Evolutionary conservation across 306 rosid genomes (phyloP).

Genomic region (Castanea mollissima): DNA sequence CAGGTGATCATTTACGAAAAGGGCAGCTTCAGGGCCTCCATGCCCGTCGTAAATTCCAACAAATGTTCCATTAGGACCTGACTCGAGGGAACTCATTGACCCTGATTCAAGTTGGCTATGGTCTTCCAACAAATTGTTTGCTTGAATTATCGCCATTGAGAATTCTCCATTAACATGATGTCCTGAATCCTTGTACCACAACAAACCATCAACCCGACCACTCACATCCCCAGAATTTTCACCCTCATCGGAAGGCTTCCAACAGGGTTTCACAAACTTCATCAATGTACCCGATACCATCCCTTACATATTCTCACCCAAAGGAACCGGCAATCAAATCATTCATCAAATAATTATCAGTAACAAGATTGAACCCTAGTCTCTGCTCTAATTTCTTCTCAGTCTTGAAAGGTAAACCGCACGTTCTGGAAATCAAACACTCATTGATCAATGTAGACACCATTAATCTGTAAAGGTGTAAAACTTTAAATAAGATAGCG

Average conservation of each 20-base stretch:
- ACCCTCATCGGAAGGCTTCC: conserved; percentile 55
- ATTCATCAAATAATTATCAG: conserved; percentile 35
- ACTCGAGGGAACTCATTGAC: conserved; percentile 51
- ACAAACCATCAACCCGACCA: conserved; percentile 72
- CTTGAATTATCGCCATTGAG: conserved; percentile 98
- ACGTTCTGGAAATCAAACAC: conserved; percentile 56
- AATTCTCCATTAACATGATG: conserved; percentile 73
- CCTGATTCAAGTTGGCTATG: conserved; percentile 96
- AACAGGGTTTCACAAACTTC: conserved; percentile 76
- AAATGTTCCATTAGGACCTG: conserved; percentile 71
- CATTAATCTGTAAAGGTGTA: conserved; percentile 48
- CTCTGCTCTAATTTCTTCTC: conserved; percentile 41
- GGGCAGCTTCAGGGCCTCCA: conserved; percentile 92
- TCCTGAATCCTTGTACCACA: conserved; percentile 86
- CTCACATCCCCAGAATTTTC: conserved; percentile 61
- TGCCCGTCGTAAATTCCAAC: conserved; percentile 96
- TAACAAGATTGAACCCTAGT: conserved; percentile 32
- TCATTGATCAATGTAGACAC: conserved; percentile 52
- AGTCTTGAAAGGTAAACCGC: conserved; percentile 40
- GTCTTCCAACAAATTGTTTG: conserved; percentile 87
- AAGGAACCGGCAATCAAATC: conserved; percentile 53
- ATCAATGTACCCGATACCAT: conserved; percentile 72
- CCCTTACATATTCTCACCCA: conserved; percentile 83
- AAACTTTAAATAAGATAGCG: conserved; percentile 41
- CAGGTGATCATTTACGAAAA: conserved; percentile 64